Evolutionary conservation across 2,329 filamentous ascomycete genomes (phyloP).

Genomic region (Colletotrichum liaoningense): DNA sequence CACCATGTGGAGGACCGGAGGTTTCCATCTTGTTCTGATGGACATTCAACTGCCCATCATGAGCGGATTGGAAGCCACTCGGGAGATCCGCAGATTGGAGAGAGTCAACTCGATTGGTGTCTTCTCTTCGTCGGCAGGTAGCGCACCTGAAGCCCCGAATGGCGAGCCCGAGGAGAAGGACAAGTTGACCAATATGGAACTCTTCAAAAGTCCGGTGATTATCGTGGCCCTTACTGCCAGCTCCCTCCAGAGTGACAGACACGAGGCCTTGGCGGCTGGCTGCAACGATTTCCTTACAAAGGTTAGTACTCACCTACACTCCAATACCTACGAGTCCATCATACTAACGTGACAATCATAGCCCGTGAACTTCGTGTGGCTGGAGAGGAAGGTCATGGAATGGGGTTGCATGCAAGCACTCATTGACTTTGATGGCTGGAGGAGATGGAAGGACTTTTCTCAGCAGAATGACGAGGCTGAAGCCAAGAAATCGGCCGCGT

Average conservation of each 20-base stretch:
- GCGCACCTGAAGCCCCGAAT: conserved; percentile 53
- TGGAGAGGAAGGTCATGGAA: conserved; percentile 97
- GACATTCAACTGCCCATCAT: conserved; percentile 98
- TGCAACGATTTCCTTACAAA: conserved; percentile 99
- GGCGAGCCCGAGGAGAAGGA: conserved; percentile 72
- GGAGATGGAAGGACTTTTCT: conserved; percentile 91
- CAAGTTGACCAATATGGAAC: conserved; percentile 71
- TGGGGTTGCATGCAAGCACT: conserved; percentile 99
- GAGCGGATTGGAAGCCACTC: conserved; percentile 94
- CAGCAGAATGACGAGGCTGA: conserved; percentile 58
- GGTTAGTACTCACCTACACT: conserved; percentile 61
- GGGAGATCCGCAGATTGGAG: conserved; percentile 92
- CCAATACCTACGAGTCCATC: not conserved
- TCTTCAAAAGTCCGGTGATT: conserved; percentile 97
- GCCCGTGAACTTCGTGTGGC: conserved; percentile 98
- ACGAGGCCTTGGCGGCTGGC: conserved; percentile 92
- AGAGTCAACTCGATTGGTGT: conserved; percentile 93
- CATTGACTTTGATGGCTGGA: conserved; percentile 98
- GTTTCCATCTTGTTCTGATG: conserved; percentile 97
- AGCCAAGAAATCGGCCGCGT: conserved; percentile 52
- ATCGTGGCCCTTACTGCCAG: conserved; percentile 97
- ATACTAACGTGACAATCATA: conserved; percentile 48
- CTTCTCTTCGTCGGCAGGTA: conserved; percentile 75
- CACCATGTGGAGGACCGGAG: conserved; percentile 90
- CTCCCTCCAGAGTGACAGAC: conserved; percentile 92